Conservation (phyloP, 805 yeast genomes). For the Komagataella mondaviorum region DNA sequence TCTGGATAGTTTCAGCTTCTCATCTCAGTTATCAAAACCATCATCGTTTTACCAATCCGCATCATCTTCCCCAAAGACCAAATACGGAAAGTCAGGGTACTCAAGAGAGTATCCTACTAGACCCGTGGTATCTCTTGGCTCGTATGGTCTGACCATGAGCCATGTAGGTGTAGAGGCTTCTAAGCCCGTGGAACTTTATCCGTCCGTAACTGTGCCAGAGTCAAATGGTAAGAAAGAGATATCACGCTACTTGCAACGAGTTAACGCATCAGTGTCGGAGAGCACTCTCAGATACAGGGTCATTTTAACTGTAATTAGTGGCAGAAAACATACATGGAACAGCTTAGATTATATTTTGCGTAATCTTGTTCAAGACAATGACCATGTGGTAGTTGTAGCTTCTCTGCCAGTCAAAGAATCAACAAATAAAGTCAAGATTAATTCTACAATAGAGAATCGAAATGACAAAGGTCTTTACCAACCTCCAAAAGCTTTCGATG, state of each 20-base stretch:
- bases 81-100: neutral
- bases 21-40: conserved; percentile 5
- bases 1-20: conserved; percentile 30
- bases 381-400: conserved; percentile 45
- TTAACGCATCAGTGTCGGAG: neutral
- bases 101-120: conserved; percentile 19
- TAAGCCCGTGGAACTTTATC: neutral
- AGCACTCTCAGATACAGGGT: neutral
- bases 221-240: neutral
- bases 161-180: conserved; percentile 19
- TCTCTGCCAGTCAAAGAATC: conserved; percentile 15
- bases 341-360: conserved; percentile 53
- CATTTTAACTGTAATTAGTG: conserved; percentile 13
- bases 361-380: conserved; percentile 43
- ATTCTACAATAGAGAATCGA: conserved; percentile 8
- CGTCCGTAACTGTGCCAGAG: neutral
- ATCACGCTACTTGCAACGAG: neutral
- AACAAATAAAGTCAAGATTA: neutral
- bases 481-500: conserved; percentile 1
- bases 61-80: neutral
- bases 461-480: conserved; percentile 11
- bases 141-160: conserved; percentile 26
- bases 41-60: neutral
- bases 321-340: conserved; percentile 61
- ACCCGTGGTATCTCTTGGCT: conserved; percentile 16